A percentile compares a stretch with the other conserved stretches of the same genome.
These are phyloP conservation scores for Ustilago curta DNA, from an alignment of 1,284 basidiomycete species.

Conservation along the genomic window DNA sequence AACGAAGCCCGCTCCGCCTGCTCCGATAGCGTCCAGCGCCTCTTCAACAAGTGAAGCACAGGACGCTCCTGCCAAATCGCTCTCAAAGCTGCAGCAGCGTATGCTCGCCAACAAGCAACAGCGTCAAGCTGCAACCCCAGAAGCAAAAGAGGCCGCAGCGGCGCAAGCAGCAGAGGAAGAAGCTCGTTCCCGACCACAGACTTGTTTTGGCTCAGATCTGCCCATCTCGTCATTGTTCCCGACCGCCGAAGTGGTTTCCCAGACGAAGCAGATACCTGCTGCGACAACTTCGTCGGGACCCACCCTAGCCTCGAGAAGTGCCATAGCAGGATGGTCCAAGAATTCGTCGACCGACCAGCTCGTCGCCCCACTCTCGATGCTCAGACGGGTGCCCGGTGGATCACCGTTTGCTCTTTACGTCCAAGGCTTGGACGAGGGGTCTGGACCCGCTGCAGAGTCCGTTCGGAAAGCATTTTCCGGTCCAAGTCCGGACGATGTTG, in stretches of 20 bases:
- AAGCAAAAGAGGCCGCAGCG: constrained; percentile 34
- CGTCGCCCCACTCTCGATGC: constrained; percentile 17
- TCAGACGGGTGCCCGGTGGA: constrained; percentile 35
- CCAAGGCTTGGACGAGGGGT: constrained; percentile 13
- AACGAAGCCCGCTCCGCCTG: constrained; percentile 16
- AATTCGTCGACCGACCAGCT: constrained; percentile 24
- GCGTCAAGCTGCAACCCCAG: constrained; percentile 32
- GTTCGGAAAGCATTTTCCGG: constrained; percentile 75
- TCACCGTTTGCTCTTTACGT: constrained; percentile 50
- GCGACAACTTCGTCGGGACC: neutral
- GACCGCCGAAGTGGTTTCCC: neutral
- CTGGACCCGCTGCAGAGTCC: constrained; percentile 27
- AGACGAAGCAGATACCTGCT: neutral
- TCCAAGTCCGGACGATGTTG: constrained; percentile 88
- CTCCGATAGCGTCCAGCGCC: constrained; percentile 18
- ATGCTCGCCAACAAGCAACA: constrained; percentile 66
- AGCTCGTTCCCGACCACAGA: constrained; percentile 32
- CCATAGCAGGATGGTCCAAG: constrained; percentile 26
- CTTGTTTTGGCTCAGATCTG: constrained; percentile 44
- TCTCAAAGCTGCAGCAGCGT: constrained; percentile 74
- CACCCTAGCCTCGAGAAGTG: constrained; percentile 17
- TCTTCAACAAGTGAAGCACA: constrained; percentile 71
- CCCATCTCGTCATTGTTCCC: constrained; percentile 58
- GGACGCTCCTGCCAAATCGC: constrained; percentile 70
- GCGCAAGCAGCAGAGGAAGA: constrained; percentile 39